phyloP scores from a whole-genome alignment of 257 asterid genomes.

The Gardenia jasminoides region DNA sequence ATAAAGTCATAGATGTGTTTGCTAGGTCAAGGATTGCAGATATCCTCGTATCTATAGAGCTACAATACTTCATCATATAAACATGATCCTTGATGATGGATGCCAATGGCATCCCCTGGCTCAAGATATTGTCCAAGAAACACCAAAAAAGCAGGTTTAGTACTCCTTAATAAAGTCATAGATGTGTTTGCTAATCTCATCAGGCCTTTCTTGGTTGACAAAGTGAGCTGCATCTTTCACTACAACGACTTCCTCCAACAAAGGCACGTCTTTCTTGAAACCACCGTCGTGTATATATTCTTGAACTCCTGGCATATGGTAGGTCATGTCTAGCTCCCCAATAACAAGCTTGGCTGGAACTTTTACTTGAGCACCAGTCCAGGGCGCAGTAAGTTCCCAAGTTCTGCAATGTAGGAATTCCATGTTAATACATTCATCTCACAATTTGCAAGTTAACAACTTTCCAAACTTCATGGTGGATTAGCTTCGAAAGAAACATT shows the following conservation, averaged over 20 bases:
- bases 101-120: no score
- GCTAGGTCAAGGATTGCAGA: no score
- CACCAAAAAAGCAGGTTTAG: background rate
- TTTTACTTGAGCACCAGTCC: constrained; percentile 16
- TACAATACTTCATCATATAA: no score
- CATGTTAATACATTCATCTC: background rate
- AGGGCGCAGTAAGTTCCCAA: constrained; percentile 20
- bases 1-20: constrained; percentile 21
- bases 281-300: no score
- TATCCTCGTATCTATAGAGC: no score
- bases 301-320: background rate
- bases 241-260: no score
- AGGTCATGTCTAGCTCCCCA: constrained; percentile 17
- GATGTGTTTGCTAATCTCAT: constrained; percentile 20
- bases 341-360: constrained; percentile 16
- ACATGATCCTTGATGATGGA: no score
- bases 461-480: no score
- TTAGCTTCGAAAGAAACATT: no score
- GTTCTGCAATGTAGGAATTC: background rate
- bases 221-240: no score
- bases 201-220: background rate
- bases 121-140: background rate
- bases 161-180: constrained; percentile 14
- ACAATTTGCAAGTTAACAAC: no score
- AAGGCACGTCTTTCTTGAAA: no score